These are phyloP conservation scores for Karstenula rhodostoma DNA, from an alignment of 2,329 filamentous ascomycete genomes.

Conservation along the genomic window DNA sequence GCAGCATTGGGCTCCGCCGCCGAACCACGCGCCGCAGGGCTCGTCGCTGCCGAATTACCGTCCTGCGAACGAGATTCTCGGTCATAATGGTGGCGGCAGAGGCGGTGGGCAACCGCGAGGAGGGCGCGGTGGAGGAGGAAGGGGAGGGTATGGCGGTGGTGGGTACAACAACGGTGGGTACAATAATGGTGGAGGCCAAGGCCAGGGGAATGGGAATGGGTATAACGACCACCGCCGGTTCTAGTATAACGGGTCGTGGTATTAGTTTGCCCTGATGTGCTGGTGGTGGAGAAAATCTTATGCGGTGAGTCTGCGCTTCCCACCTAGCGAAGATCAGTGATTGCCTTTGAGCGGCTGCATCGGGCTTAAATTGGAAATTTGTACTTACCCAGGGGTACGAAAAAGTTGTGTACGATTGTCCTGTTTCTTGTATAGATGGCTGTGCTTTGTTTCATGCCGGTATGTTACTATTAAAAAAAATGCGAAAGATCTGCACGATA, in stretches of 20 bases:
- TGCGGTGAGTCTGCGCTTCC: too few relatives aligned
- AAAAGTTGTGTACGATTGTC: too few relatives aligned
- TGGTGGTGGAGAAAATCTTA: neutral
- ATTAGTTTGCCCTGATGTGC: neutral
- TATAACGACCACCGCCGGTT: slow-evolving; percentile 9
- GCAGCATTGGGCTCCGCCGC: slow-evolving; percentile 31
- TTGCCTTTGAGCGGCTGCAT: too few relatives aligned
- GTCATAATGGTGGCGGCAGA: slow-evolving; percentile 1
- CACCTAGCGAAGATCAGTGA: too few relatives aligned
- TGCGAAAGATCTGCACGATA: too few relatives aligned
- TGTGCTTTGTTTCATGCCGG: too few relatives aligned
- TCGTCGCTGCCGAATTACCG: slow-evolving; percentile 8
- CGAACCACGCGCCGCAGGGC: neutral
- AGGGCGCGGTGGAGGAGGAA: neutral
- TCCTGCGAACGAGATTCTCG: slow-evolving; percentile 4
- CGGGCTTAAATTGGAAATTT: too few relatives aligned
- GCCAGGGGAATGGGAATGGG: neutral
- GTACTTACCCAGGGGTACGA: too few relatives aligned
- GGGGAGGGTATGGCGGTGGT: neutral
- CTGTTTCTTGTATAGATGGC: too few relatives aligned
- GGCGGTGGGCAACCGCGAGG: neutral
- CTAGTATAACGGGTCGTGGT: neutral
- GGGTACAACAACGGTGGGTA: slow-evolving; percentile 3
- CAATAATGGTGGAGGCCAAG: neutral
- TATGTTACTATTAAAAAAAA: too few relatives aligned